Percentiles rank a stretch among this genome's conserved stretches.
Evolutionary conservation across 306 rosid genomes (phyloP).

Genomic region (Acacia crassicarpa): DNA sequence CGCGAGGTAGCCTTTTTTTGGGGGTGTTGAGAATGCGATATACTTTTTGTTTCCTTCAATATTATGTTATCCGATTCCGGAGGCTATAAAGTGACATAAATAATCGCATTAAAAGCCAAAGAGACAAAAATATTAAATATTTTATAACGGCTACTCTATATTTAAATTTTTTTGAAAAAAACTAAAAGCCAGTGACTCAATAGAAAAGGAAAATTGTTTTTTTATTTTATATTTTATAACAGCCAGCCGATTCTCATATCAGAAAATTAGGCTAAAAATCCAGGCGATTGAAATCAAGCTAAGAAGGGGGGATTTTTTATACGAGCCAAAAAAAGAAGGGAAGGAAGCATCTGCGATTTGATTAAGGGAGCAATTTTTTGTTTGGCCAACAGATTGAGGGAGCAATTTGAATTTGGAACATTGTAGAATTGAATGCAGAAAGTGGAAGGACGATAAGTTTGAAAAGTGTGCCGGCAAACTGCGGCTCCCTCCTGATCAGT

Average conservation of each 20-base stretch:
- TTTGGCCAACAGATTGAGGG: background rate
- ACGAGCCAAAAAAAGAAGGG: background rate
- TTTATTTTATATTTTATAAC: background rate
- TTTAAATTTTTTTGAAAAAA: background rate
- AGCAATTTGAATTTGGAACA: slow-evolving; percentile 3
- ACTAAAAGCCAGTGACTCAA: background rate
- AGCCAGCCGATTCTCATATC: background rate
- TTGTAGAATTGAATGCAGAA: background rate
- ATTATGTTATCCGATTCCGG: background rate
- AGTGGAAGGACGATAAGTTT: slow-evolving; percentile 3
- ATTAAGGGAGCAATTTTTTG: background rate
- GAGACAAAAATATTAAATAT: background rate
- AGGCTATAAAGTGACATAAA: background rate
- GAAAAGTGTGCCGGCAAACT: slow-evolving; percentile 7
- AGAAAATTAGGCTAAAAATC: background rate
- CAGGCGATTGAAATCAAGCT: background rate
- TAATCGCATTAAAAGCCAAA: background rate
- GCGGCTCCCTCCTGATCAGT: slow-evolving; percentile 36
- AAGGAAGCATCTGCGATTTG: background rate
- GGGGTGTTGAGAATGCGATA: background rate
- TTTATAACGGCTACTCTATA: background rate
- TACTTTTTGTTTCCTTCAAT: background rate
- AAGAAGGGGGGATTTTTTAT: background rate
- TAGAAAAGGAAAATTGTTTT: background rate
- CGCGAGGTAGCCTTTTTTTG: background rate